Percentiles rank a stretch among this genome's conserved stretches.
These are phyloP conservation scores for Aspergillus fumigatiaffinis DNA, from an alignment of 2,329 filamentous ascomycete genomes.

Conservation along the genomic window DNA sequence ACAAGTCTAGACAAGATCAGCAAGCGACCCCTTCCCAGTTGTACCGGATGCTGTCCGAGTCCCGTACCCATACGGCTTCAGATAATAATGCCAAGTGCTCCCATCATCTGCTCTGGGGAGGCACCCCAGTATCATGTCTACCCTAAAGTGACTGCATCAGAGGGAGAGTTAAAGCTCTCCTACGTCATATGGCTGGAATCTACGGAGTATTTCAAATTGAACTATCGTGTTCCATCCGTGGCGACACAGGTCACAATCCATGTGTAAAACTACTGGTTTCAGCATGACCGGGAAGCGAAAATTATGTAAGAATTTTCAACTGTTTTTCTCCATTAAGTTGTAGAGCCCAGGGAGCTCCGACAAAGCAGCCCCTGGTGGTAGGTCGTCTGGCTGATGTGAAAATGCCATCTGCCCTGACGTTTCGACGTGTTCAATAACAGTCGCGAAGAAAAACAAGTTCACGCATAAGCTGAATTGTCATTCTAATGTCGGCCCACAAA, in stretches of 20 bases:
- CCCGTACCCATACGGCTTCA: neutral
- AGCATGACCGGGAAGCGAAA: conserved; percentile 5
- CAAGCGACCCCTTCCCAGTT: neutral
- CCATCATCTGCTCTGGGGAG: neutral
- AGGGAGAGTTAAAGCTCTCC: too few relatives aligned
- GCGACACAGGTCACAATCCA: neutral
- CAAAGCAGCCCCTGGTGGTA: conserved; percentile 23
- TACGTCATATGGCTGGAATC: neutral
- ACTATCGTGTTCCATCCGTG: neutral
- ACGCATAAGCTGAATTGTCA: conserved; percentile 6
- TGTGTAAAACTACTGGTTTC: neutral
- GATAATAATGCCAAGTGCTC: neutral
- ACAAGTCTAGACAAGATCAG: neutral
- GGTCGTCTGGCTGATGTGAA: conserved; percentile 24
- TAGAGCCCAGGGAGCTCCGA: conserved; percentile 30
- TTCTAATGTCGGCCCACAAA: conserved; percentile 31
- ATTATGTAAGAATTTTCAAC: conserved; percentile 31
- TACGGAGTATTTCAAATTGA: neutral
- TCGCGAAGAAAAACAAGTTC: conserved; percentile 23
- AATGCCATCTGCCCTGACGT: conserved; percentile 10
- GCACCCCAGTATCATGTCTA: neutral
- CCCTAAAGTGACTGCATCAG: neutral
- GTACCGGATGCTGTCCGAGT: neutral
- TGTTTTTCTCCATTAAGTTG: conserved; percentile 37
- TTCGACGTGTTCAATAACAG: conserved; percentile 17